A percentile compares a stretch with the other conserved stretches of the same genome.
These are phyloP conservation scores for Chaetothyriales sp. DNA, from an alignment of 2,329 filamentous ascomycete genomes.

Conservation along the genomic window DNA sequence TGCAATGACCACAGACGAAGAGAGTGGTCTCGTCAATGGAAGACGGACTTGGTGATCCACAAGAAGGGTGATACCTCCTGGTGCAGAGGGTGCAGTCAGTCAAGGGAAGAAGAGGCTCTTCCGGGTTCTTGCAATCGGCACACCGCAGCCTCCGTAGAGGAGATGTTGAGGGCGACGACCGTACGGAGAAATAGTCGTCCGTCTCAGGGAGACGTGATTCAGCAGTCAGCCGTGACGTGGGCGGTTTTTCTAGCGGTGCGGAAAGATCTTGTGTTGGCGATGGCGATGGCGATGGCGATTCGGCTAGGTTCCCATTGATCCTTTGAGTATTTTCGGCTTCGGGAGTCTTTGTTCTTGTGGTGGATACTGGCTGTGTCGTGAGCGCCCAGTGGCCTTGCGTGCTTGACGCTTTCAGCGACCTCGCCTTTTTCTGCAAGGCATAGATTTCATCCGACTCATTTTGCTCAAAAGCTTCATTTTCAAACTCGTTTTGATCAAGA, in stretches of 20 bases:
- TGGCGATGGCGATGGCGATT: not conserved
- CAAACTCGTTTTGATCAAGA: not conserved
- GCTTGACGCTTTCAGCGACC: not conserved
- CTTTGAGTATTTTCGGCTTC: not conserved
- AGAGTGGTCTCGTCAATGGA: conserved; percentile 2
- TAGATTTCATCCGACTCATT: not conserved
- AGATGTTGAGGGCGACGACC: not conserved
- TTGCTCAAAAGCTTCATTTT: not conserved
- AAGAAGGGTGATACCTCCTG: conserved; percentile 9
- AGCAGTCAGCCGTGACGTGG: too few relatives aligned
- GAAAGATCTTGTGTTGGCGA: too few relatives aligned
- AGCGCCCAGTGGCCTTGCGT: not conserved
- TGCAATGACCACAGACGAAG: conserved; percentile 13
- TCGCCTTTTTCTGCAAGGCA: not conserved
- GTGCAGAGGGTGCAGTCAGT: conserved; percentile 8
- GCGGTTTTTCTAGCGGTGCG: too few relatives aligned
- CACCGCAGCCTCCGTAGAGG: conserved; percentile 6
- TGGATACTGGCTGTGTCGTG: not conserved
- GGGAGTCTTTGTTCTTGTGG: not conserved
- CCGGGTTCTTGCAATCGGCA: conserved; percentile 8
- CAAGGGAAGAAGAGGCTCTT: conserved; percentile 5
- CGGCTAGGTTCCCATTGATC: not conserved
- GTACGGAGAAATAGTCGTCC: not conserved
- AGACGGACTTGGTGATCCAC: conserved; percentile 10
- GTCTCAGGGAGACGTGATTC: not conserved